These are phyloP conservation scores for Rhododendron kiyosumense DNA, from an alignment of 148 eudicot species.

Conservation along the genomic window DNA sequence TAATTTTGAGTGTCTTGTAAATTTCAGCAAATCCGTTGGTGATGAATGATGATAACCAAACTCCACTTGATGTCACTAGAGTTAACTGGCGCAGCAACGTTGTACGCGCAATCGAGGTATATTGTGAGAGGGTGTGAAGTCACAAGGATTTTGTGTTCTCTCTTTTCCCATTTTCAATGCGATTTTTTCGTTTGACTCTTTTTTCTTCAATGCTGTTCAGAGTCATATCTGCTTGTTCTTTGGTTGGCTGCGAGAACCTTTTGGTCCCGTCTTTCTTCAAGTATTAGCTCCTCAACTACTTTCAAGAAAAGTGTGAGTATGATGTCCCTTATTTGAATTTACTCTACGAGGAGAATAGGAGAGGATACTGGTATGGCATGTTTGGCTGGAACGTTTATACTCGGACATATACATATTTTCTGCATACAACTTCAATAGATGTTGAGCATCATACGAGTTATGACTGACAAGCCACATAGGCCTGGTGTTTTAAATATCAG, in stretches of 20 bases:
- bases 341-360: neutral
- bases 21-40: slow-evolving; percentile 78
- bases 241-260: slow-evolving; percentile 85
- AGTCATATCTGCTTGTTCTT: slow-evolving; percentile 81
- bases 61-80: slow-evolving; percentile 84
- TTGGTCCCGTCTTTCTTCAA: slow-evolving; percentile 85
- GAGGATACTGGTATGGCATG: neutral
- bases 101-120: slow-evolving; percentile 88
- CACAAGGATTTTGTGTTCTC: neutral
- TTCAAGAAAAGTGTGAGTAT: slow-evolving; percentile 81
- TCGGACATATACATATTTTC: too few relatives aligned
- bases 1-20: neutral
- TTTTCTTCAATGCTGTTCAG: slow-evolving; percentile 32
- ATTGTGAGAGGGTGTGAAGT: neutral
- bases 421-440: neutral
- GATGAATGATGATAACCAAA: slow-evolving; percentile 88
- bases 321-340: neutral
- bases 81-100: slow-evolving; percentile 59
- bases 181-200: slow-evolving; percentile 5
- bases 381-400: neutral
- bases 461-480: neutral
- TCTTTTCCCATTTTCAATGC: neutral
- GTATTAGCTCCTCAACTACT: slow-evolving; percentile 73
- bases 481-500: neutral
- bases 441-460: neutral